Evolutionary conservation across 306 rosid species (phyloP), one percentile per base, ranked within the genome.

Genomic region (Astragalus glycyphyllos): DNA sequence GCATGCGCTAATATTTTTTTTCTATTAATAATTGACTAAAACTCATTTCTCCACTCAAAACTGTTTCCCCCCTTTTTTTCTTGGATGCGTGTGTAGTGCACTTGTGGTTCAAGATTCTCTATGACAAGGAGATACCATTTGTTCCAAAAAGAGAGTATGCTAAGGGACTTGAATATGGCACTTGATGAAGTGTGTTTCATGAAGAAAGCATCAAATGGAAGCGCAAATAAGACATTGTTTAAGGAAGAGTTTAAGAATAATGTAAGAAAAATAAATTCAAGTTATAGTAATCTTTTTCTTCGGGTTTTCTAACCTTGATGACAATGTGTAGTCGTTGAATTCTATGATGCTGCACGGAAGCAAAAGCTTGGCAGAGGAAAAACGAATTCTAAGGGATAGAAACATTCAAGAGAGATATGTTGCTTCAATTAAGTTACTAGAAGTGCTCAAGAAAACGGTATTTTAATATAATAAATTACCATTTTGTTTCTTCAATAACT

Each of bases 101-200:
- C 29, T 23, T 23, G 29, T 23, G 29, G 29, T 23, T 23, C 29
- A n/a, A n/a, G n/a, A n/a, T n/a, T n/a, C n/a, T n/a, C n/a, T n/a
- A n/a, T n/a, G n/a, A n/a, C n/a, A n/a, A n/a, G n/a, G n/a, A n/a
- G n/a, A n/a, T n/a, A n/a, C n/a, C n/a, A n/a, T n/a, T n/a, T n/a
- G n/a, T n/a, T n/a, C n/a, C 29, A 23, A 23, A 11, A 68, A 7
- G 75, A 54, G 51, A 32, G 31, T 50, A 61, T 51, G 42, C 44
- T 61, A 23, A 69, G 46, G 4, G 6, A 57, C 20, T 56, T 78
- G 47, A 29, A 46, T 37, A 17, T 55, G 57, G 60, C 77, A 62
- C 77, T 70, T 20, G 81, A 77, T 54, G 76, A 77, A 50, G 51
- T 77, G 70, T 68, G 75, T 60, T 61, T 77, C 2, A 7, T 7